A percentile compares a stretch with the other conserved stretches of the same genome.
Conservation (phyloP, 768 basidiomycete genomes). For the Pisolithus tinctorius region DNA sequence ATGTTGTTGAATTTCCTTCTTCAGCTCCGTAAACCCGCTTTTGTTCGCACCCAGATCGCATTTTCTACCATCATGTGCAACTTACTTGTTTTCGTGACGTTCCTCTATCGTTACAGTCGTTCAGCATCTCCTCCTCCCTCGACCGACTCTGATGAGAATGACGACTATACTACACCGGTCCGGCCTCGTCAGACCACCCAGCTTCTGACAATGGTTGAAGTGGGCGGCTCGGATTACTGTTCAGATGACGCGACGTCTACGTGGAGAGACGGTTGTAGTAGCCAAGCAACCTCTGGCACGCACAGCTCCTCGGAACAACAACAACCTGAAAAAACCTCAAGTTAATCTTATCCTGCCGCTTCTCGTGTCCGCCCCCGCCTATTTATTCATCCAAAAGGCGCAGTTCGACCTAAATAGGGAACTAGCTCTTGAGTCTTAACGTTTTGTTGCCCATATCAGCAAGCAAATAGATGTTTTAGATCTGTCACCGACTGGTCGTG, state of each 20-base stretch:
- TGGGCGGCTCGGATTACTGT: neutral
- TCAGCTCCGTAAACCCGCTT: neutral
- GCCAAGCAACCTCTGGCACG: neutral
- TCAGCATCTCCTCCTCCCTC: neutral
- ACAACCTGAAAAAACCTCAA: neutral
- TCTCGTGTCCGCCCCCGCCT: too few relatives aligned
- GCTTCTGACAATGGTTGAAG: constrained; percentile 8
- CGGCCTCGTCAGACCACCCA: neutral
- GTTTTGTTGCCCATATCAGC: too few relatives aligned
- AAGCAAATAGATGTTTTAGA: too few relatives aligned
- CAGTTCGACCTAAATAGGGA: too few relatives aligned
- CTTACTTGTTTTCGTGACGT: constrained; percentile 5
- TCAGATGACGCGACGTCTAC: neutral
- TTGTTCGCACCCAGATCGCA: constrained; percentile 7
- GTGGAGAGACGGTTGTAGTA: neutral
- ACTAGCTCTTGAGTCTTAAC: too few relatives aligned
- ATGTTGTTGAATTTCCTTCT: neutral
- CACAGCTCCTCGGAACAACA: too few relatives aligned
- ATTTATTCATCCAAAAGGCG: too few relatives aligned
- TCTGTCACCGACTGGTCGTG: too few relatives aligned
- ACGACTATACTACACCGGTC: neutral
- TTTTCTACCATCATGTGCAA: constrained; percentile 12
- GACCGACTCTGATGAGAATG: neutral
- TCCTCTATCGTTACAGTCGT: constrained; percentile 6
- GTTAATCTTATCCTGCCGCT: neutral